Base-by-base conservation (phyloP, 2,329 filamentous ascomycete species). In the Alternaria tenuissima region DNA sequence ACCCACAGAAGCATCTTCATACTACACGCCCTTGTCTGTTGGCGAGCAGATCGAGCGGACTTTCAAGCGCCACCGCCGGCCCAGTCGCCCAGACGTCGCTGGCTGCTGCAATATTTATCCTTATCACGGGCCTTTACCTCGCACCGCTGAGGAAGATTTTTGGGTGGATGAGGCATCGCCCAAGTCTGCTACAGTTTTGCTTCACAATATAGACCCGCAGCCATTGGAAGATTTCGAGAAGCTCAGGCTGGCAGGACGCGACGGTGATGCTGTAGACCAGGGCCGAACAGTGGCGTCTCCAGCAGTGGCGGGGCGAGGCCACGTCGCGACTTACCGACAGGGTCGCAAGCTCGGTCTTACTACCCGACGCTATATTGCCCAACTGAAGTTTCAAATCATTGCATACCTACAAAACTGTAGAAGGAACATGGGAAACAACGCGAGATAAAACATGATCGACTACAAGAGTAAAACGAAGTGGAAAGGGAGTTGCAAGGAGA, bases 401-500 rank as follows among this genome's bases (percentile, higher is more conserved):
- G 4, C 7, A 2, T 18, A 16, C 14, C n/a, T n/a, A 2, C 2
- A 38, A 2, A 49, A 16, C 1, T 12, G 8, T 22, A 1, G 2
- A 14, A n/a, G 20, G 14, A n/a, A 38, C 4, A 6, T 12, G 12
- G 6, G 0, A 3, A 34, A 7, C 14, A 48, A 49, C 0, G 4
- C 1, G 2, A 24, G 7, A 22, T 3, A 2, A 26, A 8, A 26
- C 14, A 36, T 8, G 36, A 11, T 11, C 7, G 16, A 12, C 0
- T 16, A 14, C 6, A 20, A 12, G 1, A 24, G 3, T 11, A n/a
- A 3, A 34, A 48, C 3, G 46, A 49, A 24, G 42, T 7, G 7
- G 4, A n/a, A 42, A 24, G 12, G 16, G 20, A 1, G 0, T 16
- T 24, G 0, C 5, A 9, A 42, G 0, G 22, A 24, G 11, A 42